Evolutionary conservation across 306 rosid species (phyloP), one percentile per base, ranked within the genome.

Genomic region (Gastrolobium bilobum): DNA sequence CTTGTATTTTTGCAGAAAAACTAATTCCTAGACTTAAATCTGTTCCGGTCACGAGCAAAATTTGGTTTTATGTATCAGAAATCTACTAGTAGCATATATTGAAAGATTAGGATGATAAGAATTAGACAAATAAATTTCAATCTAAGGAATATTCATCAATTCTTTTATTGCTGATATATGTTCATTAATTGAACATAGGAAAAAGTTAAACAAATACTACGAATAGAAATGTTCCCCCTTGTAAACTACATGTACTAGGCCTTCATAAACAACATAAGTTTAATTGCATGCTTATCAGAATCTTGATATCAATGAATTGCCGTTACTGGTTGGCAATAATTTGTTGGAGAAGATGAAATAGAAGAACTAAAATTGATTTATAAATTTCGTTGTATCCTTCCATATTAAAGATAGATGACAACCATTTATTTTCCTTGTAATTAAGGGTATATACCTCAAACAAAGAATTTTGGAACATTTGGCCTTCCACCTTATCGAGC

Each of bases 401-500:
- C 68, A 11, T 57, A 13, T 56, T 20, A 69, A 71, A 56, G 60
- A 62, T 44, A 26, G 29, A 69, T 75, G 66, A 68, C 42, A 70
- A n/a, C 31, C 15, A 43, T 70, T 74, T 56, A 4, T 66, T 73
- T 57, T 56, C n/a, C 57, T 30, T 64, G 39, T 20, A 33, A 74
- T 57, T 68, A 20, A 95, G 99, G 98, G 86, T 85, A 90, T 75
- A 37, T 90, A 83, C 82, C 97, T 56, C 96, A 92, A 79, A 78
- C 90, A 61, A 88, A 82, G 91, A 90, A 88, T 78, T 53, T 71
- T 14, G 96, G 90, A 84, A 78, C 87, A 3, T 81, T 92, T 71
- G 92, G 97, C 15, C 85, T 91, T 82, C 94, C 98, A 40, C 83
- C 90, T 65, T 95, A 92, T 86, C 86, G 97, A 87, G 80, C 86